Base-by-base conservation (phyloP, 768 basidiomycete genomes). In the Solioccasus polychromus region DNA sequence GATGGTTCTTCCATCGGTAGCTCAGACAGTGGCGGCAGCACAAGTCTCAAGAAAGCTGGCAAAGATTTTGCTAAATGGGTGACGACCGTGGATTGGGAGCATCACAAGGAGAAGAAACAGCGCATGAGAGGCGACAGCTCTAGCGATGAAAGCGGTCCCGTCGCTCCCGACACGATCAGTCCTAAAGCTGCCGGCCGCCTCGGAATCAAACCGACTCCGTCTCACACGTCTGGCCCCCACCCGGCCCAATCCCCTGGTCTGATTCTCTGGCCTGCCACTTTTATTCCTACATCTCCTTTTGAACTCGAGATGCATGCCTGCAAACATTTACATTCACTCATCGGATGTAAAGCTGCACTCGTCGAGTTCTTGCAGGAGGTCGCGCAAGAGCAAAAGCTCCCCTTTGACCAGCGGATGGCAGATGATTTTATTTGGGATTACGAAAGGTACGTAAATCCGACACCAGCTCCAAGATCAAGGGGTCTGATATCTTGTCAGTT, bases 241-340 rank as follows among this genome's bases (percentile, higher is more conserved):
- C 58, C 68, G 0, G 57, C 72, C 35, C 84, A 85, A 58, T 80
- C 81, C 2, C 74, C 82, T 6, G 86, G 87, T 1, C 63, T 88
- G 7, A 57, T 88, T 19, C 64, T 86, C 26, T 77, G 70, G 72
- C 80, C 77, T 7, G 66, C 72, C 20, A 78, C 75, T 6, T 84
- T 83, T 60, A 68, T 87, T 36, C 76, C 82, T 1, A 67, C 83
- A 53, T 44, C 71, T 1, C 72, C 84, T 19, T 57, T 62, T 3
- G 85, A 85, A 58, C 68, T 88, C 26, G 86, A 88, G 67, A 80
- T 85, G 80, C 82, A 87, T 55, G 73, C 79, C n/a, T 82, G 80
- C 66, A 84, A 80, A 64, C 73, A 82, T 57, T 65, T 87, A 39
- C 82, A 88, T 57, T 72, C 73, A 6, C 60, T 89, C 3, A 68